Evolutionary conservation across 192 early-diverging fungal species (phyloP).

Genomic region (Neocallimastix lanati): DNA sequence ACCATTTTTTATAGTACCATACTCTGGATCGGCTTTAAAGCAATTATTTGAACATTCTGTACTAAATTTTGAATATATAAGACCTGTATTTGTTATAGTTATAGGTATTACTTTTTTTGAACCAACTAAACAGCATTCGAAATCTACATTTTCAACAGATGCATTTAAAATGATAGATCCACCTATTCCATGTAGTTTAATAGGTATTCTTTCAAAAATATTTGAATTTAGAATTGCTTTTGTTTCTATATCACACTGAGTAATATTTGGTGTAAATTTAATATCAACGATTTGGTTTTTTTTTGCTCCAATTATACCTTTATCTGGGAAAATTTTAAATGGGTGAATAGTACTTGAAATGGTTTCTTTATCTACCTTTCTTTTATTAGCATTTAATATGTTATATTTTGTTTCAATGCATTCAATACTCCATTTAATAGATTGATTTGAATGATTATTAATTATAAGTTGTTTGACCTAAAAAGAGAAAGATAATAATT

Average conservation of each 20-base stretch:
- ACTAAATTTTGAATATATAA: background rate
- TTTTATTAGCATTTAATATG: background rate
- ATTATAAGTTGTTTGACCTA: background rate
- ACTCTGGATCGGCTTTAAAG: background rate
- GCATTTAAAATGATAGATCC: background rate
- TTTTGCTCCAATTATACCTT: background rate
- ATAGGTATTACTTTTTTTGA: background rate
- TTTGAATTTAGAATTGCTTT: background rate
- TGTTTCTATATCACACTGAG: background rate
- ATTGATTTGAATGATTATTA: background rate
- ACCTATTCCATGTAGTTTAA: background rate
- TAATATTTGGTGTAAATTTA: background rate
- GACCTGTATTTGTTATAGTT: background rate
- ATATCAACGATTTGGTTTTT: background rate
- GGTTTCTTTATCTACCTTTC: background rate
- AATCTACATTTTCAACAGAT: background rate
- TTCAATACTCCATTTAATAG: background rate
- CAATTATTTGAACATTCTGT: background rate
- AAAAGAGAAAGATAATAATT: no score
- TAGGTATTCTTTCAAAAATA: background rate
- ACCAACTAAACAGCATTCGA: background rate
- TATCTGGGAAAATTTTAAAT: background rate
- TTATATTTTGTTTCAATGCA: background rate
- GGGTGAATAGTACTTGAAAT: background rate
- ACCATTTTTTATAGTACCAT: background rate